phyloP scores from a whole-genome alignment of 139 green algal genomes.

The Chlamydomonas sphaeroides region DNA sequence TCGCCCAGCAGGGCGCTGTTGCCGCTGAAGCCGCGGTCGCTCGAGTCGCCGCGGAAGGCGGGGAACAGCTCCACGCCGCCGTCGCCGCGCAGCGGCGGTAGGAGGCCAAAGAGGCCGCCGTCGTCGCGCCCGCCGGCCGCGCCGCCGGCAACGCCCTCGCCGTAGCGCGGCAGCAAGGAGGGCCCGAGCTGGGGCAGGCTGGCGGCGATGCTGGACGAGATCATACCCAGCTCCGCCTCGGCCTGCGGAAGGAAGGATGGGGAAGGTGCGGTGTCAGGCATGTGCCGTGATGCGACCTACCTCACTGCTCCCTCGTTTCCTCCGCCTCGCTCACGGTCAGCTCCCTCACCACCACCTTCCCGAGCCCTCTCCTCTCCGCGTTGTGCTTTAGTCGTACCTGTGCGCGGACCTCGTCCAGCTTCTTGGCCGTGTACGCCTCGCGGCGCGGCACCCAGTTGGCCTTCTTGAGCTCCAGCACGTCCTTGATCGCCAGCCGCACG shows the following conservation, averaged over 20 bases:
- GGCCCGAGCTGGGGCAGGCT: constrained; percentile 62
- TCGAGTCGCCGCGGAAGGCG: constrained; percentile 43
- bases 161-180: constrained; percentile 24
- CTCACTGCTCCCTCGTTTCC: no score
- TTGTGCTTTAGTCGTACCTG: not conserved
- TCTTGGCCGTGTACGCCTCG: constrained; percentile 87
- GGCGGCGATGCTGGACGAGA: constrained; percentile 63
- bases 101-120: constrained; percentile 49
- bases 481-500: constrained; percentile 35
- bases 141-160: constrained; percentile 5
- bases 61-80: constrained; percentile 48
- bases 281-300: no score
- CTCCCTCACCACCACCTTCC: no score
- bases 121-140: constrained; percentile 35
- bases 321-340: no score
- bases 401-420: constrained; percentile 87
- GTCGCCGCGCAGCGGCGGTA: constrained; percentile 60
- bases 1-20: constrained; percentile 61
- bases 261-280: no score
- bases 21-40: constrained; percentile 39
- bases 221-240: constrained; percentile 89
- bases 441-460: constrained; percentile 70
- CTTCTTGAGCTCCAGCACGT: constrained; percentile 67
- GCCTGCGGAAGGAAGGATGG: constrained; percentile 65
- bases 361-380: no score